Conservation (phyloP, 2,329 filamentous ascomycete species). For the Epichloe aotearoae region DNA sequence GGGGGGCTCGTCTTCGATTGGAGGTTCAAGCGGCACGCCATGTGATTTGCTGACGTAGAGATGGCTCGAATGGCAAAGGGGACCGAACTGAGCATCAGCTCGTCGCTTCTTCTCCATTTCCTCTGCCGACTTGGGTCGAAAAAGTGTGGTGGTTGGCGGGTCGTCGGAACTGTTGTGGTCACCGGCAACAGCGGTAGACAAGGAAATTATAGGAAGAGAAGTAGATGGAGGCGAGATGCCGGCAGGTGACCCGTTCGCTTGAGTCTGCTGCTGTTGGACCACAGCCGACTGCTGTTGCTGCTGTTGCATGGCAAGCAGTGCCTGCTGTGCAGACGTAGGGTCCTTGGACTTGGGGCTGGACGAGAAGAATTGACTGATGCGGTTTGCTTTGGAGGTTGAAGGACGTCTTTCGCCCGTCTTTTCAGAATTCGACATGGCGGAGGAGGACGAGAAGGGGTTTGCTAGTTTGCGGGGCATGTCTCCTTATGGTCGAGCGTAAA, state of each 20-base stretch:
- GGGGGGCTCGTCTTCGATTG: conserved; percentile 90
- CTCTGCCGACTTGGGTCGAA: conserved; percentile 74
- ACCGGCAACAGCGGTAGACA: conserved; percentile 73
- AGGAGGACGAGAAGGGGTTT: conserved; percentile 42
- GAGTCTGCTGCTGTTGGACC: conserved; percentile 6
- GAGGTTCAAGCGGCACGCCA: conserved; percentile 65
- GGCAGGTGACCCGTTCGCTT: conserved; percentile 34
- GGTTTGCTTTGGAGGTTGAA: conserved; percentile 57
- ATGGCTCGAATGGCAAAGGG: conserved; percentile 66
- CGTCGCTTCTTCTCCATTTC: conserved; percentile 65
- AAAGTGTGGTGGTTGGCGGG: conserved; percentile 62
- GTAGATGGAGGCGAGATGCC: conserved; percentile 59
- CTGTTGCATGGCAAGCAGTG: conserved; percentile 55
- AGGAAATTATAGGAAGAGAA: conserved; percentile 78
- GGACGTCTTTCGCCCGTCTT: conserved; percentile 42
- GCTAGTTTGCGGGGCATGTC: conserved; percentile 47
- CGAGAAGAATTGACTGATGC: conserved; percentile 73
- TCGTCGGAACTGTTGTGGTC: conserved; percentile 63
- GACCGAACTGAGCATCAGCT: conserved; percentile 83
- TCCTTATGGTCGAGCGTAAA: conserved; percentile 11
- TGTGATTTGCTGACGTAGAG: conserved; percentile 81
- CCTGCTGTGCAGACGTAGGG: conserved; percentile 50
- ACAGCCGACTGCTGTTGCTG: conserved; percentile 5
- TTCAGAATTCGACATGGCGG: conserved; percentile 33
- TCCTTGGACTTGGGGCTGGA: conserved; percentile 64